A percentile compares a stretch with the other conserved stretches of the same genome.
phyloP scores from a whole-genome alignment of 768 basidiomycete species.

The Lentinus tigrinus region DNA sequence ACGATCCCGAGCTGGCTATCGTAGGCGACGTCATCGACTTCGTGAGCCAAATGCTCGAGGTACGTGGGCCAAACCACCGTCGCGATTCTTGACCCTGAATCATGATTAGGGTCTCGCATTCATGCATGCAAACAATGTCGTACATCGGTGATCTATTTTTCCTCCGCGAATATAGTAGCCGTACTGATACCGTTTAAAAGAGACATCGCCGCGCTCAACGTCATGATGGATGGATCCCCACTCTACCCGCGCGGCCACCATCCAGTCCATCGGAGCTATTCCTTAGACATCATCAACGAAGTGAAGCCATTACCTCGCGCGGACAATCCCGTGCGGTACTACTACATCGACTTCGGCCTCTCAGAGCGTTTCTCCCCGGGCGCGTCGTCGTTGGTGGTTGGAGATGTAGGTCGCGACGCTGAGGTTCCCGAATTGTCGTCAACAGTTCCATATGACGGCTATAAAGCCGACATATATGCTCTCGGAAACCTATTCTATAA shows the following conservation, averaged over 20 bases:
- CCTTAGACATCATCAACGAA: conserved; percentile 30
- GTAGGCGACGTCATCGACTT: conserved; percentile 20
- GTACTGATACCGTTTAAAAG: neutral
- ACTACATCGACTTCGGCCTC: conserved; percentile 24
- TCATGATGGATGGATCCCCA: conserved; percentile 22
- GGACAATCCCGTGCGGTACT: conserved; percentile 34
- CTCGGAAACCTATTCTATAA: conserved; percentile 25
- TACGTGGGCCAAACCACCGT: neutral
- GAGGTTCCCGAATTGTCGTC: conserved; percentile 24
- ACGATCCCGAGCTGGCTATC: conserved; percentile 11
- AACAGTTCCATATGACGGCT: conserved; percentile 23
- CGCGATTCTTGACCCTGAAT: neutral
- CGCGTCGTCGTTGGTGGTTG: conserved; percentile 12
- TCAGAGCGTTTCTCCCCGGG: conserved; percentile 16
- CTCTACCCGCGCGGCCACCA: conserved; percentile 19
- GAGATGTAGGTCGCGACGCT: conserved; percentile 21
- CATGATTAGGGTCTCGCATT: conserved; percentile 20
- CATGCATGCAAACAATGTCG: conserved; percentile 14
- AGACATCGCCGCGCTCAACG: conserved; percentile 16
- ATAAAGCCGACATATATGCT: conserved; percentile 27
- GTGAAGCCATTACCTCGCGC: conserved; percentile 31
- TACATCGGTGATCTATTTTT: conserved; percentile 14
- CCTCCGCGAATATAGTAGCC: too few species aligned
- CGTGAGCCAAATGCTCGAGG: conserved; percentile 6
- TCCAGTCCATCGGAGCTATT: conserved; percentile 27